These are phyloP conservation scores for Mrakia frigida DNA, from an alignment of 768 basidiomycete genomes.

Conservation along the genomic window DNA sequence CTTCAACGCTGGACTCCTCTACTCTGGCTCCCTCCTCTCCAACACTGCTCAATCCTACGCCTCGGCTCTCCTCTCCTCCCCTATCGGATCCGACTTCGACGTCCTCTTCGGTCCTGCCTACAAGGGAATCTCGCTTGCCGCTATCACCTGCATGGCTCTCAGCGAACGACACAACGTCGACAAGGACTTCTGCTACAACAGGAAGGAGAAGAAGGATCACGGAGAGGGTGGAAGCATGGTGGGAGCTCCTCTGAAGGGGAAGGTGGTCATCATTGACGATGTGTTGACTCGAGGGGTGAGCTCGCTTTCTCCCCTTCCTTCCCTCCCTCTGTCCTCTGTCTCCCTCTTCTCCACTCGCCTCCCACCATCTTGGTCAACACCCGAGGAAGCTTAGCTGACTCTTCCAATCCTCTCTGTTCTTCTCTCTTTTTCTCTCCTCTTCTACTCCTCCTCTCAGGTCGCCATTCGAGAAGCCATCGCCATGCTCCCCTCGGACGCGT, in stretches of 20 bases:
- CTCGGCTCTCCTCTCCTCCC: conserved; percentile 61
- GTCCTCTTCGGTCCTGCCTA: conserved; percentile 95
- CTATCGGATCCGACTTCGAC: conserved; percentile 55
- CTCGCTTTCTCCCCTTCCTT: background rate
- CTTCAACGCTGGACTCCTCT: conserved; percentile 88
- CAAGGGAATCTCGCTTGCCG: conserved; percentile 92
- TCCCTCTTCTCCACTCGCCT: too few relatives aligned
- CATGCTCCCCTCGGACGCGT: conserved; percentile 61
- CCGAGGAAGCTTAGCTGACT: background rate
- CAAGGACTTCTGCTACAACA: conserved; percentile 83
- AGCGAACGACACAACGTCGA: conserved; percentile 59
- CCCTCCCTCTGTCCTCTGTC: background rate
- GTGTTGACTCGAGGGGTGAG: conserved; percentile 66
- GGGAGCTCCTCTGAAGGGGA: conserved; percentile 73
- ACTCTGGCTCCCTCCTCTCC: conserved; percentile 71
- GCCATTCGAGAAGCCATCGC: conserved; percentile 80
- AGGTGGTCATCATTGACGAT: conserved; percentile 84
- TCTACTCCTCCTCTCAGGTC: conserved; percentile 59
- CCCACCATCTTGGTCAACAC: too few relatives aligned
- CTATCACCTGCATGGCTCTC: conserved; percentile 71
- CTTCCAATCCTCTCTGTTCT: background rate
- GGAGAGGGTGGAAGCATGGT: conserved; percentile 92
- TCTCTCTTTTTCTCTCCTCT: background rate
- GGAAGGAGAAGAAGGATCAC: conserved; percentile 93
- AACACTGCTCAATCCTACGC: conserved; percentile 78